Evolutionary conservation across 345 rosid genomes (phyloP).

Genomic region (Erysimum cheiranthoides): DNA sequence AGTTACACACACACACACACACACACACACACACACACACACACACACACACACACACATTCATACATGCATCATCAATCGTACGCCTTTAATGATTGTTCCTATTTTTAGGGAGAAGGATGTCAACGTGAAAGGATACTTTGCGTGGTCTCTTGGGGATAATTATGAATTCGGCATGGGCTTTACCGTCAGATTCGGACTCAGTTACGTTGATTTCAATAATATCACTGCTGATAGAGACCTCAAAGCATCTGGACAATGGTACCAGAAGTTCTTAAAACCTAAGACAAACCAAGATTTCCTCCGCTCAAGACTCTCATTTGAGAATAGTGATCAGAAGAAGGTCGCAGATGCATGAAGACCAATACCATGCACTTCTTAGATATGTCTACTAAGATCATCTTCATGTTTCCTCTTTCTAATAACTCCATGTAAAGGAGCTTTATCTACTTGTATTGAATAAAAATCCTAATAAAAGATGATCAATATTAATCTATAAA

Average conservation of each 20-base stretch:
- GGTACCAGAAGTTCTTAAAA: conserved; percentile 26
- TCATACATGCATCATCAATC: background rate
- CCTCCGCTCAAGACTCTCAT: background rate
- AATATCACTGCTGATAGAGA: conserved; percentile 17
- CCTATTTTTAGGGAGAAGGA: conserved; percentile 6
- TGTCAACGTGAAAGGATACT: conserved; percentile 32
- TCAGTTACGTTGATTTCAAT: conserved; percentile 16
- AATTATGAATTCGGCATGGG: conserved; percentile 35
- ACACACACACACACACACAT: no score
- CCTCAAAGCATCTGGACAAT: conserved; percentile 34
- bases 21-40: no score
- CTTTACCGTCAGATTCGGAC: conserved; percentile 30
- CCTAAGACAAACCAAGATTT: background rate
- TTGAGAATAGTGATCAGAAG: background rate
- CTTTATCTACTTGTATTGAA: background rate
- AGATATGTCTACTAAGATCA: background rate
- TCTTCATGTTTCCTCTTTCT: conserved; percentile 3
- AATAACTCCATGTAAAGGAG: conserved; percentile 18
- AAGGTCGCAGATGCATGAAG: conserved; percentile 16
- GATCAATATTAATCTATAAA: no score
- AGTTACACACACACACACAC: no score
- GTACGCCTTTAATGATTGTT: background rate
- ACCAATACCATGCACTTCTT: background rate
- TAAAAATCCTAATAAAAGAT: background rate
- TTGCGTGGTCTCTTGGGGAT: conserved; percentile 33